Conservation (phyloP, 495 filamentous ascomycete species). For the Cryomyces antarcticus region DNA sequence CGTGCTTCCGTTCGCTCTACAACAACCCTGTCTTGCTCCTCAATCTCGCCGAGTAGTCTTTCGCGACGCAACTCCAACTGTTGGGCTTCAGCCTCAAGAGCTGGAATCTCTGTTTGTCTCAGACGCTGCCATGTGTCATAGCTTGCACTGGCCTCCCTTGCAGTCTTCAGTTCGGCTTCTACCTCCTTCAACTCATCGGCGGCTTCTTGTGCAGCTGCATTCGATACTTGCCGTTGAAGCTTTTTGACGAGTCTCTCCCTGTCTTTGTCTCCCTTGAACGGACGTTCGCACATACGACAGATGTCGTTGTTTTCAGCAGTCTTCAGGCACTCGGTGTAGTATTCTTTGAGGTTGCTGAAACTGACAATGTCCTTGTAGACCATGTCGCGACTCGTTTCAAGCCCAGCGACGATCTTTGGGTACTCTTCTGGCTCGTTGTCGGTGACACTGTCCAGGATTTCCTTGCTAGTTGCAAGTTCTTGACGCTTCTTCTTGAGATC, state of each 20-base stretch:
- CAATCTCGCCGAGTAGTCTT: slow-evolving; percentile 40
- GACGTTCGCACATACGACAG: slow-evolving; percentile 50
- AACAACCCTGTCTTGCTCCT: slow-evolving; percentile 52
- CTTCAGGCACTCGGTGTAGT: slow-evolving; percentile 38
- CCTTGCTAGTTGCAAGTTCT: slow-evolving; percentile 39
- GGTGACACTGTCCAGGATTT: slow-evolving; percentile 28
- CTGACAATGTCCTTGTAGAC: slow-evolving; percentile 42
- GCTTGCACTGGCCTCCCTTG: slow-evolving; percentile 37
- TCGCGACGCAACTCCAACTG: slow-evolving; percentile 33
- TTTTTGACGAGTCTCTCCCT: slow-evolving; percentile 4
- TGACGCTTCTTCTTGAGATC: slow-evolving; percentile 40
- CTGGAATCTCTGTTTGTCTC: slow-evolving; percentile 47
- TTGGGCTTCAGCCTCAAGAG: slow-evolving; percentile 38
- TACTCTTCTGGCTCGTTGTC: slow-evolving; percentile 34
- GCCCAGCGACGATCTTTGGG: slow-evolving; percentile 27
- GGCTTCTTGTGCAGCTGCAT: slow-evolving; percentile 21
- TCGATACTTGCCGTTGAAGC: slow-evolving; percentile 35
- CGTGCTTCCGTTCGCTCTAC: slow-evolving; percentile 40
- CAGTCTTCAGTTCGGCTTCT: slow-evolving; percentile 33
- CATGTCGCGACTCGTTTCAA: slow-evolving; percentile 39
- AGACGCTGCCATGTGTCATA: slow-evolving; percentile 59
- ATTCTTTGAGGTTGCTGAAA: slow-evolving; percentile 38
- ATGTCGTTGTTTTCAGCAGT: slow-evolving; percentile 36
- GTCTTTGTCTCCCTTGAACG: slow-evolving; percentile 38
- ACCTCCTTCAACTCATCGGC: slow-evolving; percentile 28